Conservation (phyloP, 495 filamentous ascomycete species). For the Penicillium arizonense region DNA sequence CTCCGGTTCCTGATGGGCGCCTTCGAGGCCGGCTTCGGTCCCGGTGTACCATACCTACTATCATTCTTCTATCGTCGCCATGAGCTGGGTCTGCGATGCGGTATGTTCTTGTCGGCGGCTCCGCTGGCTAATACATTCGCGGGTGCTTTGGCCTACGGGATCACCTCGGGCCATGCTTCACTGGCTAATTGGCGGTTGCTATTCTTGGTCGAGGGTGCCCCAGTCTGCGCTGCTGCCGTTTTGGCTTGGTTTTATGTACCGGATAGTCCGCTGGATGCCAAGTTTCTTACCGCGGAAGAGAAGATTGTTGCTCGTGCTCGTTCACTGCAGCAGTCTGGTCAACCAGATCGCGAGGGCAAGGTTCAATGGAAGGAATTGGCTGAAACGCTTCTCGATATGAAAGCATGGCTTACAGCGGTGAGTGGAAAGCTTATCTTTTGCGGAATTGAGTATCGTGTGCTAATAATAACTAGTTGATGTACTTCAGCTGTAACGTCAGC, state of each 20-base stretch:
- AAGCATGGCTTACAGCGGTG: constrained; percentile 57
- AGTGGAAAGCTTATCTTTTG: constrained; percentile 6
- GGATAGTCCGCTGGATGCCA: constrained; percentile 65
- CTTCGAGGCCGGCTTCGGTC: constrained; percentile 66
- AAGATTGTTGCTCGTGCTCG: constrained; percentile 65
- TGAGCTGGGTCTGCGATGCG: constrained; percentile 74
- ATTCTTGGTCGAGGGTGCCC: constrained; percentile 81
- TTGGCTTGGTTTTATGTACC: constrained; percentile 69
- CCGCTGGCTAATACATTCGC: constrained; percentile 83
- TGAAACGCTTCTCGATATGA: constrained; percentile 55
- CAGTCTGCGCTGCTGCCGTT: constrained; percentile 63
- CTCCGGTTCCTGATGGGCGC: constrained; percentile 66
- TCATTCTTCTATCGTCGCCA: constrained; percentile 82
- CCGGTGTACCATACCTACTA: constrained; percentile 68
- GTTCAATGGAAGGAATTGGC: constrained; percentile 60
- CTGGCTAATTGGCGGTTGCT: constrained; percentile 77
- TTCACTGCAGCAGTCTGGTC: constrained; percentile 61
- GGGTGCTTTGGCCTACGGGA: constrained; percentile 78
- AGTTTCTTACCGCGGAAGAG: constrained; percentile 70
- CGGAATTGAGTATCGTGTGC: no score
- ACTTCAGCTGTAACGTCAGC: constrained; percentile 61
- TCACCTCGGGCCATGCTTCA: constrained; percentile 65
- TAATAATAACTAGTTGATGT: constrained; percentile 45
- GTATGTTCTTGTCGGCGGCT: constrained; percentile 74
- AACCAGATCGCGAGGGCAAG: constrained; percentile 48